These are phyloP conservation scores for Russula griseocarnosa DNA, from an alignment of 768 basidiomycete species.

Conservation along the genomic window DNA sequence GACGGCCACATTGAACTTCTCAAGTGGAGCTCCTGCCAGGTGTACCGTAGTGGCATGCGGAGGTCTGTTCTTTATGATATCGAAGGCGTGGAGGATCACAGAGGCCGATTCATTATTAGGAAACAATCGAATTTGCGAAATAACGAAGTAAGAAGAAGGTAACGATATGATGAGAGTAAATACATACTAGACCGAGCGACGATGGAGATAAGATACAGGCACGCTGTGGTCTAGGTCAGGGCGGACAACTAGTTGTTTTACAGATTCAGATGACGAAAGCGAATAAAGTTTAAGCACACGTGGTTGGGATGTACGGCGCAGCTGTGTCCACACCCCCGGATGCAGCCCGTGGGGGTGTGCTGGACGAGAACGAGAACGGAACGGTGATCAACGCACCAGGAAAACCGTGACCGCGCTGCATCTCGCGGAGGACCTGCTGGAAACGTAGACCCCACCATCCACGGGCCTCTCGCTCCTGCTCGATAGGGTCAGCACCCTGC, in stretches of 20 bases:
- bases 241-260: constrained; percentile 13
- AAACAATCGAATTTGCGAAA: constrained; percentile 17
- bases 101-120: no score
- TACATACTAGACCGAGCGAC: background rate
- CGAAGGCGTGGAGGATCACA: background rate
- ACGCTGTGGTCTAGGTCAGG: constrained; percentile 1
- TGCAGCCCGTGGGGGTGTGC: background rate
- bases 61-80: background rate
- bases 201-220: constrained; percentile 1
- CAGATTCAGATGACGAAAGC: constrained; percentile 24
- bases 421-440: constrained; percentile 56
- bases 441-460: constrained; percentile 73
- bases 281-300: constrained; percentile 26
- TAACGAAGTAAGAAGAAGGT: constrained; percentile 2
- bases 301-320: constrained; percentile 10
- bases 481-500: constrained; percentile 31
- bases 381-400: background rate
- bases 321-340: background rate
- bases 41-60: background rate
- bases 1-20: background rate
- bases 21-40: background rate
- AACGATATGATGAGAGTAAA: constrained; percentile 7
- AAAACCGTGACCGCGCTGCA: constrained; percentile 37
- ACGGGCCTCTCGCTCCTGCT: constrained; percentile 61
- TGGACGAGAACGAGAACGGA: background rate